A percentile compares a stretch with the other conserved stretches of the same genome.
Conservation (phyloP, 176 grass and related monocot species). For the Panicum miliaceum region DNA sequence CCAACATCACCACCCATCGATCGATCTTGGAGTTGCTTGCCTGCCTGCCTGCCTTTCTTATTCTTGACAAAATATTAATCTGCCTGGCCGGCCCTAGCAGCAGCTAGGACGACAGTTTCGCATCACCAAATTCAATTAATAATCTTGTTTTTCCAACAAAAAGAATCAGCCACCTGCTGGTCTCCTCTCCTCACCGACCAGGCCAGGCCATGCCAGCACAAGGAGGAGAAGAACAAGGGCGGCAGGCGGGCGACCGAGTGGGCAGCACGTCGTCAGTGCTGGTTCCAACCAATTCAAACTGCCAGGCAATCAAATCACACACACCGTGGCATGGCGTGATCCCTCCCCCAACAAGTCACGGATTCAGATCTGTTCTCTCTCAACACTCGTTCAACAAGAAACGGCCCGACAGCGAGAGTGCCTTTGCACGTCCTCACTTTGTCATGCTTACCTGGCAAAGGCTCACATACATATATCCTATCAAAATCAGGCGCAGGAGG, state of each 20-base stretch:
- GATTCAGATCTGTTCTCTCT: no score
- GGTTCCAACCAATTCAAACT: not conserved
- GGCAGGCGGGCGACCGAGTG: not conserved
- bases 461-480: no score
- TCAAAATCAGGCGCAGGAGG: no score
- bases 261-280: not conserved
- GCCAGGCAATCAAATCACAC: not conserved
- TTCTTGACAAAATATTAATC: no score
- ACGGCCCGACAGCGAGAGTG: not conserved
- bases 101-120: not conserved
- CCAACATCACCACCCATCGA: not conserved
- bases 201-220: not conserved
- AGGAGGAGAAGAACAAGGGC: not conserved
- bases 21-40: no score
- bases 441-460: not conserved
- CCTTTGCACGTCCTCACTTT: not conserved
- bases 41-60: no score
- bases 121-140: not conserved
- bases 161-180: no score
- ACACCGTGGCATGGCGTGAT: no score
- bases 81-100: no score
- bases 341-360: no score
- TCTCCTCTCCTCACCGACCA: not conserved
- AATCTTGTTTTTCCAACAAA: not conserved
- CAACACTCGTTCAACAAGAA: not conserved